phyloP scores from a whole-genome alignment of 306 rosid species.

The Pyrus betulifolia region DNA sequence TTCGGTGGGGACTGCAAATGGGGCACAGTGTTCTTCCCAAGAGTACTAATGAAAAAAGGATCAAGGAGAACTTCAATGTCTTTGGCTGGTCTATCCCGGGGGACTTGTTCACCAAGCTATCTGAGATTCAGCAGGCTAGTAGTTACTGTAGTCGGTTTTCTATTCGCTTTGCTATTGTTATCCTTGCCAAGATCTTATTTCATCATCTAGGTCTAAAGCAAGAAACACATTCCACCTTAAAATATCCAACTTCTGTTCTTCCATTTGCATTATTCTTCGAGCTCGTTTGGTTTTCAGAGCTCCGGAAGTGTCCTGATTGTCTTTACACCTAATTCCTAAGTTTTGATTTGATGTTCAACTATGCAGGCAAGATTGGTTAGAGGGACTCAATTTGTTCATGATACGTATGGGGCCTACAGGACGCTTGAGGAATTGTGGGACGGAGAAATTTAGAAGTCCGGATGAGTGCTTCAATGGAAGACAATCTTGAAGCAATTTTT shows the following conservation, averaged over 20 bases:
- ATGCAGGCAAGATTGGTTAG: constrained; percentile 60
- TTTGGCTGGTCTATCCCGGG: constrained; percentile 60
- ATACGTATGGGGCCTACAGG: constrained; percentile 44
- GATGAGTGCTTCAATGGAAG: neutral
- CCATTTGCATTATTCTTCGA: neutral
- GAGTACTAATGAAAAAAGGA: constrained; percentile 59
- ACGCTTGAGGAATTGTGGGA: constrained; percentile 64
- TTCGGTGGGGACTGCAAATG: constrained; percentile 74
- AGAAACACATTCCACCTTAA: neutral
- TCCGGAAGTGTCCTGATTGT: neutral
- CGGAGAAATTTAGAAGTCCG: constrained; percentile 52
- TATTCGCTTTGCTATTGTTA: neutral
- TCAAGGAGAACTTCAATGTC: constrained; percentile 54
- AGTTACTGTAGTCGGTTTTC: neutral
- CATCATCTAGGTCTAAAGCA: neutral
- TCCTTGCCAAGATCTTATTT: neutral
- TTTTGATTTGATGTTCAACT: neutral
- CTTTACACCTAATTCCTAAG: neutral
- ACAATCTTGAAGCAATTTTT: neutral
- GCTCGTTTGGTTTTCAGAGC: neutral
- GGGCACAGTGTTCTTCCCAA: constrained; percentile 68
- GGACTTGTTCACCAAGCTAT: constrained; percentile 36
- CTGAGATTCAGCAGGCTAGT: constrained; percentile 45
- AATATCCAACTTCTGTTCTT: neutral
- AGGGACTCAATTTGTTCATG: constrained; percentile 43